Conservation (phyloP, 2,329 filamentous ascomycete genomes). For the Hymenoscyphus albidus region DNA sequence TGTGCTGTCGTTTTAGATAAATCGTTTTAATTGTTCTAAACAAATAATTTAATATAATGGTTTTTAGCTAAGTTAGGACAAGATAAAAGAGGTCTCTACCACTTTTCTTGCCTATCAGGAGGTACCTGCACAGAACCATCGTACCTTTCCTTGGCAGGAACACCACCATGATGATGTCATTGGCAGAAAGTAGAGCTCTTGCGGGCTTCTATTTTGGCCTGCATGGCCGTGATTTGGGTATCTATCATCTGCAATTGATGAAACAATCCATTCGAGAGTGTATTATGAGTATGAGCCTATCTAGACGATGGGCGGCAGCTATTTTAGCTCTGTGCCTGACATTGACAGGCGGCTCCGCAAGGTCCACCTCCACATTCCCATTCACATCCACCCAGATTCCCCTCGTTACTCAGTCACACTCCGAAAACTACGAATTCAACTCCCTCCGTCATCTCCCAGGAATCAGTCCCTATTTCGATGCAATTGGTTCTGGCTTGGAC, state of each 20-base stretch:
- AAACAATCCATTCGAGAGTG: too few species aligned
- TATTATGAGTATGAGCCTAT: background rate
- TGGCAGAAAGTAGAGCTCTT: background rate
- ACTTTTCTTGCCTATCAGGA: too few species aligned
- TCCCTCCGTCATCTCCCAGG: slow-evolving; percentile 52
- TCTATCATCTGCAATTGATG: background rate
- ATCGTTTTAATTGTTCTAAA: too few species aligned
- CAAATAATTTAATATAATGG: too few species aligned
- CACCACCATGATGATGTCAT: background rate
- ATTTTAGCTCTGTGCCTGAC: background rate
- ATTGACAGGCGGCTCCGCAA: background rate
- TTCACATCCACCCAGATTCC: slow-evolving; percentile 8
- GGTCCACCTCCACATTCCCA: too few species aligned
- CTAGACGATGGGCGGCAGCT: background rate
- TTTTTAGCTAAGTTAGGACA: too few species aligned
- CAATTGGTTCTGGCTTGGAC: slow-evolving; percentile 33
- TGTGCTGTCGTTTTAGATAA: too few species aligned
- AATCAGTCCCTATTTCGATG: slow-evolving; percentile 56
- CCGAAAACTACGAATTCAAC: slow-evolving; percentile 45
- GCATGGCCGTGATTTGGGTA: background rate
- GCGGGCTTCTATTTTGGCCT: background rate
- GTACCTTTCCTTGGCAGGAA: background rate
- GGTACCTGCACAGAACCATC: too few species aligned
- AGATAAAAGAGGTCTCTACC: too few species aligned
- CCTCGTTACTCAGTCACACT: slow-evolving; percentile 24